Conservation (phyloP, 2,329 filamentous ascomycete genomes). For the Biscogniauxia mediterranea region DNA sequence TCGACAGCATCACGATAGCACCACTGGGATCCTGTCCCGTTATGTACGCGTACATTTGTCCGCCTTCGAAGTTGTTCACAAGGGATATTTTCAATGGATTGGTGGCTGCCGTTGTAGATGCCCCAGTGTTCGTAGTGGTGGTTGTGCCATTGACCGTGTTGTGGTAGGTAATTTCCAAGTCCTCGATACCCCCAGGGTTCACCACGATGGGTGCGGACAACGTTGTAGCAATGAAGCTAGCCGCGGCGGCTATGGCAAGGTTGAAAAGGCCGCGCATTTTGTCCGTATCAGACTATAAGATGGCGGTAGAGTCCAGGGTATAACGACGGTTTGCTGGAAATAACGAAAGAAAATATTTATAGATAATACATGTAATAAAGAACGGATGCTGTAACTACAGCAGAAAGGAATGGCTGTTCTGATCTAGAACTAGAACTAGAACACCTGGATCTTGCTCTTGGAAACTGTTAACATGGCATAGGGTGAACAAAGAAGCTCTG, state of each 20-base stretch:
- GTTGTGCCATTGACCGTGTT: conserved; percentile 41
- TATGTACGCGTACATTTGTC: conserved; percentile 40
- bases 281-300: conserved; percentile 3
- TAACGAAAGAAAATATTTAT: conserved; percentile 20
- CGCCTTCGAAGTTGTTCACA: conserved; percentile 39
- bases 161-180: conserved; percentile 37
- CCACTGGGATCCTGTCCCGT: conserved; percentile 37
- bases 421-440: conserved; percentile 25
- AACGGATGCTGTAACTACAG: conserved; percentile 26
- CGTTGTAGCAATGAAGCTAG: conserved; percentile 23
- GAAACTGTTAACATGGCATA: conserved; percentile 10
- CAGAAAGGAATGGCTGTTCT: conserved; percentile 27
- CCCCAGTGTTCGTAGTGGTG: neutral
- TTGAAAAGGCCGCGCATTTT: conserved; percentile 29
- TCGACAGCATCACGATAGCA: conserved; percentile 38
- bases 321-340: conserved; percentile 20
- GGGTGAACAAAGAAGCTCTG: conserved; percentile 7
- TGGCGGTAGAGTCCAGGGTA: conserved; percentile 11
- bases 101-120: neutral
- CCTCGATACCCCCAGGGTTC: conserved; percentile 29
- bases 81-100: conserved; percentile 30
- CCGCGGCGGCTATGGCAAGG: conserved; percentile 24
- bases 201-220: conserved; percentile 36
- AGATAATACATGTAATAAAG: conserved; percentile 14
- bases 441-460: conserved; percentile 11